phyloP scores from a whole-genome alignment of 1,139 yeast species.

The Yamadazyma membranifaciens region DNA sequence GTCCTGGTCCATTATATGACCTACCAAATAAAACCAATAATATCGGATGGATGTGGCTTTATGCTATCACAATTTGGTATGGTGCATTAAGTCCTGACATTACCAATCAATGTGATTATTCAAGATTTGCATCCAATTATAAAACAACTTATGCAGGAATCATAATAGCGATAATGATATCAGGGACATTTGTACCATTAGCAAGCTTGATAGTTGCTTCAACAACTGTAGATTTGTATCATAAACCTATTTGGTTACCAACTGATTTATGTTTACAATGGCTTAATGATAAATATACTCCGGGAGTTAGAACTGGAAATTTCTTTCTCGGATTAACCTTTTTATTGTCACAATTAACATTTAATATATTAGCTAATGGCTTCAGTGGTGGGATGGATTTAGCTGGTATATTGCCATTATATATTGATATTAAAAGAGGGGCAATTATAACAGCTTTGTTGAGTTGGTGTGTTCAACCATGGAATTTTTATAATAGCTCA shows the following conservation, averaged over 20 bases:
- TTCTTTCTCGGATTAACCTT: conserved; percentile 26
- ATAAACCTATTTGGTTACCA: conserved; percentile 30
- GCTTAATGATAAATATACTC: conserved; percentile 18
- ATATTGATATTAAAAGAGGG: conserved; percentile 29
- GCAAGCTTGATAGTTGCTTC: conserved; percentile 26
- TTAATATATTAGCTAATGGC: conserved; percentile 23
- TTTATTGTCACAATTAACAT: conserved; percentile 21
- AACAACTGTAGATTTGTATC: conserved; percentile 25
- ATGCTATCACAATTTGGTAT: conserved; percentile 21
- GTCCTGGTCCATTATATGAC: conserved; percentile 17
- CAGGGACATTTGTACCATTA: conserved; percentile 23
- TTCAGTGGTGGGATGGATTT: conserved; percentile 31
- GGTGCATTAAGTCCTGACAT: conserved; percentile 33
- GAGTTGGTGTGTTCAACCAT: conserved; percentile 22
- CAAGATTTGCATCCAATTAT: conserved; percentile 32
- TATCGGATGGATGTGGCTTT: conserved; percentile 22
- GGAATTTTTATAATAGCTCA: conserved; percentile 19
- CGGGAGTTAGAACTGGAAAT: conserved; percentile 30
- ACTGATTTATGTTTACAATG: conserved; percentile 29
- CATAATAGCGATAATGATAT: conserved; percentile 15
- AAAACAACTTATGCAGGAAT: conserved; percentile 17
- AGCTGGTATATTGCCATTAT: conserved; percentile 27
- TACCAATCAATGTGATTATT: conserved; percentile 43
- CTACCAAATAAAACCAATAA: conserved; percentile 7
- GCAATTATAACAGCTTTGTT: conserved; percentile 18